Conservation (phyloP, 768 basidiomycete genomes). For the Fomitopsis serialis region DNA sequence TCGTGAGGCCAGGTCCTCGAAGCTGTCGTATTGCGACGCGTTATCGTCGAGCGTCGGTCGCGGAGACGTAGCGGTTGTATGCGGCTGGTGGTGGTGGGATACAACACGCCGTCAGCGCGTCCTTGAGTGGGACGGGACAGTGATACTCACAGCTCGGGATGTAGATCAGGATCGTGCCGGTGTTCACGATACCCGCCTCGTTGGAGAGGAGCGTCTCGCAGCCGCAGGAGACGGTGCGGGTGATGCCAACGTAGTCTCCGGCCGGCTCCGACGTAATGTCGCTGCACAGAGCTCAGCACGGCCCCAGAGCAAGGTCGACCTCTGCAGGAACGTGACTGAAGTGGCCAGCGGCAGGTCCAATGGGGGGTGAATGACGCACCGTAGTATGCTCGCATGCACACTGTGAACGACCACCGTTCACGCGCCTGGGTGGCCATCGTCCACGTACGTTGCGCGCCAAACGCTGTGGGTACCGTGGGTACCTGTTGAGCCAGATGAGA, state of each 20-base stretch:
- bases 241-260: constrained; percentile 18
- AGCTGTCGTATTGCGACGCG: constrained; percentile 13
- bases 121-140: neutral
- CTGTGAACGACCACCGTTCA: too few relatives aligned
- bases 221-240: constrained; percentile 20
- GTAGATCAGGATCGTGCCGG: constrained; percentile 19
- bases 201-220: constrained; percentile 10
- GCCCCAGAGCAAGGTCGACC: too few relatives aligned
- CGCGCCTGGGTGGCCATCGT: too few relatives aligned
- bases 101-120: too few relatives aligned
- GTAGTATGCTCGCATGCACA: too few relatives aligned
- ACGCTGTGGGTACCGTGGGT: too few relatives aligned
- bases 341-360: too few relatives aligned
- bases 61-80: constrained; percentile 16
- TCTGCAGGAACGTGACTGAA: too few relatives aligned
- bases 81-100: too few relatives aligned
- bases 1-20: constrained; percentile 17
- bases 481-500: too few relatives aligned
- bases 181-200: constrained; percentile 24
- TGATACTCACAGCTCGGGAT: constrained; percentile 11
- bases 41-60: constrained; percentile 10
- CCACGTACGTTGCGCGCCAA: too few relatives aligned
- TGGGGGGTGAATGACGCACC: too few relatives aligned
- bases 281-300: constrained; percentile 8
- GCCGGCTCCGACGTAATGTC: constrained; percentile 18